Base-by-base conservation (phyloP, 2,329 filamentous ascomycete species). In the Xylariaceae sp. region DNA sequence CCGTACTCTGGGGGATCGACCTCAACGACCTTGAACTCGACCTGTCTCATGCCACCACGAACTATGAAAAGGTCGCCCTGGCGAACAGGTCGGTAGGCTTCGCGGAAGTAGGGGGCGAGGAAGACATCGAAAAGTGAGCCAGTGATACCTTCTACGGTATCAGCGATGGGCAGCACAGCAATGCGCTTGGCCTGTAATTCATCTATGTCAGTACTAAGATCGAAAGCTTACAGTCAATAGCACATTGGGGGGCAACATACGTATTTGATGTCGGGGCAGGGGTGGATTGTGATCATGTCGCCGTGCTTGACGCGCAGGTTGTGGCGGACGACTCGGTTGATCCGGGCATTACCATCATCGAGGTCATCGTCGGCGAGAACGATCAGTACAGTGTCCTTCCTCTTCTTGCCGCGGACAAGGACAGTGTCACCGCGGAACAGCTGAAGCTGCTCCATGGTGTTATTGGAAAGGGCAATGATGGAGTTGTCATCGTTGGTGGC, bases 241-340 rank as follows among this genome's bases (percentile, higher is more conserved):
- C 36, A 39, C 36, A 6, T 40, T 58, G 42, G 4, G 31, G 7
- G 12, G n/a, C 39, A 49, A 82, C 90, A 71, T 73, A 96, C 91
- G 72, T 99, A 99, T 96, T 99, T 99, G 80, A 99, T 99, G 72
- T 99, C 94, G 15, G 94, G 92, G 77, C 94, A 99, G 48, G 95
- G 85, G 75, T 97, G 90, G 58, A 99, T 90, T 54, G 91, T 96
- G 73, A 99, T 87, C 68, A 97, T 89, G 69, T 99, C 94, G 68
- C 94, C 94, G 68, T 96, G 92, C 85, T 97, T 97, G 66, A 99
- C 92, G 50, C 94, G 87, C 57, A 99, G 82, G 74, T 99, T 99
- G 81, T 97, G 94, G 70, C 94, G 87, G 66, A 97, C 91, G 56
- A 97, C 94, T 71, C 95, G 89, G 81, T 99, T 99, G 79, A 99